Evolutionary conservation across 148 eudicot species (phyloP).

Genomic region (Mesembryanthemum crystallinum): DNA sequence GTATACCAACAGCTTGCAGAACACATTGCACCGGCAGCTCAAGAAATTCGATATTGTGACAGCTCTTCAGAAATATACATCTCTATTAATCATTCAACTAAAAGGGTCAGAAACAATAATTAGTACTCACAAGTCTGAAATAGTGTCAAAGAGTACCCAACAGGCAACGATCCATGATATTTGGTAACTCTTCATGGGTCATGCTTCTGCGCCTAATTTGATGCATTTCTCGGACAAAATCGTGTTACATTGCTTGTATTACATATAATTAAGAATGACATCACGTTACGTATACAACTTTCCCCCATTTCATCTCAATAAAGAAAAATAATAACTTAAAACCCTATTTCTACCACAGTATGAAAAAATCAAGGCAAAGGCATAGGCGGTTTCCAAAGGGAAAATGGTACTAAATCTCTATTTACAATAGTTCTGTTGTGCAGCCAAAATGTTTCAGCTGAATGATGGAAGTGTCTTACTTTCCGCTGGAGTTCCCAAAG

Average conservation of each 20-base stretch:
- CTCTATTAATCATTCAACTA: too few relatives aligned
- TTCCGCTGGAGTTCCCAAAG: conserved; percentile 90
- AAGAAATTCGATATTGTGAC: too few relatives aligned
- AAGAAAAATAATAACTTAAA: background rate
- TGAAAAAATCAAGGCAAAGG: conserved; percentile 56
- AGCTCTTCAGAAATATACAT: too few relatives aligned
- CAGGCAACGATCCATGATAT: too few relatives aligned
- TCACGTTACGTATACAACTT: background rate
- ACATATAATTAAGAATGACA: conserved; percentile 4
- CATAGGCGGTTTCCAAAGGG: conserved; percentile 81
- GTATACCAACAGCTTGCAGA: too few relatives aligned
- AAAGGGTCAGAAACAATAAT: too few relatives aligned
- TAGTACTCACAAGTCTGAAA: too few relatives aligned
- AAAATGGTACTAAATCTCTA: conserved; percentile 66
- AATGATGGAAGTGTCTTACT: conserved; percentile 81
- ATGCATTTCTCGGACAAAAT: background rate
- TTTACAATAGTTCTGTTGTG: conserved; percentile 73
- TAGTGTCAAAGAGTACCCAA: too few relatives aligned
- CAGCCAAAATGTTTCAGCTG: conserved; percentile 91
- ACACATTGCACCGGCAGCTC: too few relatives aligned
- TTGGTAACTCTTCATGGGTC: too few relatives aligned
- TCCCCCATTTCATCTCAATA: background rate
- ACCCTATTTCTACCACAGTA: background rate
- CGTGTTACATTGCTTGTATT: background rate
- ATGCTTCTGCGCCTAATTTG: background rate